Base-by-base conservation (phyloP, 164 flowering plant genomes). In the Dillenia suffruticosa region DNA sequence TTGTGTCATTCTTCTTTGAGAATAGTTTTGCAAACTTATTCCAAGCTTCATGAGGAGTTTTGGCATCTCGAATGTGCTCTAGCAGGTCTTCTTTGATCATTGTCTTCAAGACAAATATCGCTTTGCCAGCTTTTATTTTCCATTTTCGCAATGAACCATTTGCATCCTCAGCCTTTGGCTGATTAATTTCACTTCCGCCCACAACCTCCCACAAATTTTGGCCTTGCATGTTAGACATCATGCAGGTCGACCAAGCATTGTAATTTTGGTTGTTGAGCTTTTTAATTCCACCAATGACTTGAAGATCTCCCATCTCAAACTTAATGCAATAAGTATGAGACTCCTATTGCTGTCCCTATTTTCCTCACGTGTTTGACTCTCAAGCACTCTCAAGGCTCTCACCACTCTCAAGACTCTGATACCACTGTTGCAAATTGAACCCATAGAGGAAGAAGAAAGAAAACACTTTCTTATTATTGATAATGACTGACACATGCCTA, bases 21-120 rank as follows among this genome's bases (percentile, higher is more conserved):
- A 58, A 57, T 2, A 65, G 24, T 10, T 7, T 14, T 0, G 2
- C 68, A 14, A 65, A 46, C 0, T 46, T 46, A 19, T 65, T 57
- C 68, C 68, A 58, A 1, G 58, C 57, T 26, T 58, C 57, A 10
- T 58, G 58, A 1, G 57, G 63, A 0, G 68, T 58, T 22, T 51
- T 51, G 19, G 50, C 52, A 58, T 52, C 57, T 1, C 44, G 14
- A 40, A 64, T 57, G 40, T 50, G 57, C 57, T 65, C 44, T 15
- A 65, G 10, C 10, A 57, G 1, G 2, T 65, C 56, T 44, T 61
- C 56, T 7, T 61, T 56, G 10, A 61, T 12, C 6, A 56, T 51
- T 40, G 47, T 44, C 64, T 51, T 61, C 12, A 61, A 17, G 9
- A 16, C 40, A 11, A 44, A 62, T 49, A 62, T 43, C 2, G 65